Conservation (phyloP, 768 basidiomycete genomes). For the Nevesoporus exiguus region DNA sequence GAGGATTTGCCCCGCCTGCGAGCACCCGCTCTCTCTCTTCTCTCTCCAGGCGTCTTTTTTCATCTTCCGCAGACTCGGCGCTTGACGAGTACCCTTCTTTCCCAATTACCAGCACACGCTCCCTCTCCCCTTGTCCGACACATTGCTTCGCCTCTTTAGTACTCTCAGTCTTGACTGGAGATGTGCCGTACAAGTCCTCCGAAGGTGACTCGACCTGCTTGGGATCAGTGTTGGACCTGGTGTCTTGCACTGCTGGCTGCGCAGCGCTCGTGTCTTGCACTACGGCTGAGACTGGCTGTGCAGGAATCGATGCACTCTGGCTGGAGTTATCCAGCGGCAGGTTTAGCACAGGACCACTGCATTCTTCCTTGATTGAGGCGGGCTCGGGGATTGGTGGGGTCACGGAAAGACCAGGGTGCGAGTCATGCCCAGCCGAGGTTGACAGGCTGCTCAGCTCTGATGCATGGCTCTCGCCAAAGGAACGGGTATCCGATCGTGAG, state of each 20-base stretch:
- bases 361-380: slow-evolving; percentile 3
- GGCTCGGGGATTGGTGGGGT: slow-evolving; percentile 39
- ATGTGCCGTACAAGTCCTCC: slow-evolving; percentile 31
- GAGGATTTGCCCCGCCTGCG: slow-evolving; percentile 11
- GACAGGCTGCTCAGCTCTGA: slow-evolving; percentile 62
- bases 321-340: slow-evolving; percentile 8
- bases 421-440: slow-evolving; percentile 19
- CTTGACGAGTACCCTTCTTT: neutral
- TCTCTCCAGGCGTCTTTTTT: slow-evolving; percentile 61
- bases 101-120: slow-evolving; percentile 37
- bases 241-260: slow-evolving; percentile 20
- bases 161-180: slow-evolving; percentile 39
- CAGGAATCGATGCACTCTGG: slow-evolving; percentile 23
- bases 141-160: slow-evolving; percentile 68
- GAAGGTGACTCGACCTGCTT: slow-evolving; percentile 22
- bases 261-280: neutral
- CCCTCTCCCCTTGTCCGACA: slow-evolving; percentile 52
- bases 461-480: slow-evolving; percentile 84
- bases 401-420: slow-evolving; percentile 37
- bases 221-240: slow-evolving; percentile 6
- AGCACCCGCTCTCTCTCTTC: slow-evolving; percentile 62
- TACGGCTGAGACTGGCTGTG: slow-evolving; percentile 32
- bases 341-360: slow-evolving; percentile 7
- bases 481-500: slow-evolving; percentile 67
- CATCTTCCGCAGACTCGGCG: slow-evolving; percentile 48